Base-by-base conservation (phyloP, 371 early-diverging fungal species). In the Lichtheimia hyalospora region DNA sequence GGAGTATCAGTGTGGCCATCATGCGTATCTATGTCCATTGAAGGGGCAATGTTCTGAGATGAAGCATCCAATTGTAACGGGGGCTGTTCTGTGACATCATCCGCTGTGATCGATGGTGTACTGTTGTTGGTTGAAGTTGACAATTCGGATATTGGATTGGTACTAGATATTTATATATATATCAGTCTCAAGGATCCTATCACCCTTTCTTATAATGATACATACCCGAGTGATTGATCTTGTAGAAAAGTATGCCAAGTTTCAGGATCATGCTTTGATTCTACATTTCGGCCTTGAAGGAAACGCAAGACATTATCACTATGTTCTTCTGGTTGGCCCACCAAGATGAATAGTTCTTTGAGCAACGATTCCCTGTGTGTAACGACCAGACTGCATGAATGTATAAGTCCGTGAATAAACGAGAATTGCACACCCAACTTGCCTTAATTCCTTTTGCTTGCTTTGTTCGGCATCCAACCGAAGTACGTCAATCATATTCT, bases 341-440 rank as follows among this genome's bases (percentile, higher is more conserved):
- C 71, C 40, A 74, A 40, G 12, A 63, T 48, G 57, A 69, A 74
- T 6, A 71, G 49, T 54, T 74, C 74, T 34, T 67, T 66, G n/a
- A 74, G 56, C 40, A 69, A 55, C 10, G 34, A n/a, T 16, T 58
- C 58, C 49, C 67, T 52, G 34, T 67, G 69, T 12, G 27, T 52
- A 34, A 58, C 60, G 49, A 71, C 60, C 12, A 52, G 23, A 41
- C 74, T 75, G 62, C 34, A 34, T 34, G 34, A 34, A 34, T 34
- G 34, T 34, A n/a, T n/a, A 34, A 34, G 34, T 34, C 34, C 34
- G 34, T 34, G 34, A 34, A 8, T 34, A 34, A 34, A 34, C 34
- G 10, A 34, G 34, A 6, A 8, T 34, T 34, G 34, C 34, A 34
- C 34, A 8, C 34, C 34, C 5, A 10, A 20, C 58, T 61, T 69